Evolutionary conservation across 2,329 filamentous ascomycete genomes (phyloP).

Genomic region (Fusarium mangiferae): DNA sequence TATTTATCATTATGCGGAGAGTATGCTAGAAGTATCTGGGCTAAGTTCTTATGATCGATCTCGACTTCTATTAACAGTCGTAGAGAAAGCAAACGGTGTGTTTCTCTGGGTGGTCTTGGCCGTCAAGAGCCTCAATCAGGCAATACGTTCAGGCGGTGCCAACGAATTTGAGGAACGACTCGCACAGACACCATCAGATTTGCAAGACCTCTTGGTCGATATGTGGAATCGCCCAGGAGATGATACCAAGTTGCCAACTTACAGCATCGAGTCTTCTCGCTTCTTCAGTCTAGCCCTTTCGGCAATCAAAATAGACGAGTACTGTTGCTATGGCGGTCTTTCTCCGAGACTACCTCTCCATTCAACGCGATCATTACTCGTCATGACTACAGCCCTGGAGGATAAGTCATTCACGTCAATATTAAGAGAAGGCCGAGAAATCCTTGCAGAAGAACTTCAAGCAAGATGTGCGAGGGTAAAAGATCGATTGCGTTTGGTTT

Average conservation of each 20-base stretch:
- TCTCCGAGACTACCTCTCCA: not conserved
- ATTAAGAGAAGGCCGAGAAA: accelerated
- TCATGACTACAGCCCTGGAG: not conserved
- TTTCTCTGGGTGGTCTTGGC: not conserved
- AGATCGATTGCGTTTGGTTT: not conserved
- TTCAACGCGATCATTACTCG: not conserved
- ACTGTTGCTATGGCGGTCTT: no score
- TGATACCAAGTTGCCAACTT: accelerated
- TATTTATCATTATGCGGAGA: accelerated
- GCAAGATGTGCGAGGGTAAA: not conserved
- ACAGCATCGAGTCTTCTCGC: accelerated
- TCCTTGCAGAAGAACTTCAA: accelerated
- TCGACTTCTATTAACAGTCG: accelerated
- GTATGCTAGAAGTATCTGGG: accelerated
- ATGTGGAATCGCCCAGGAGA: not conserved
- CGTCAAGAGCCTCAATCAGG: not conserved
- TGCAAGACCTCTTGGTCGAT: not conserved
- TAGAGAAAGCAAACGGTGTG: accelerated
- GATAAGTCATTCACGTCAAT: accelerated
- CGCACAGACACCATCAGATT: not conserved
- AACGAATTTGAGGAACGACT: not conserved
- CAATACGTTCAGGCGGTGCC: not conserved
- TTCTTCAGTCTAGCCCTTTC: accelerated
- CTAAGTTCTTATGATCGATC: accelerated
- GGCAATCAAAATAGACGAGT: accelerated